Base-by-base conservation (phyloP, 768 basidiomycete species). In the Pleurotus djamor region DNA sequence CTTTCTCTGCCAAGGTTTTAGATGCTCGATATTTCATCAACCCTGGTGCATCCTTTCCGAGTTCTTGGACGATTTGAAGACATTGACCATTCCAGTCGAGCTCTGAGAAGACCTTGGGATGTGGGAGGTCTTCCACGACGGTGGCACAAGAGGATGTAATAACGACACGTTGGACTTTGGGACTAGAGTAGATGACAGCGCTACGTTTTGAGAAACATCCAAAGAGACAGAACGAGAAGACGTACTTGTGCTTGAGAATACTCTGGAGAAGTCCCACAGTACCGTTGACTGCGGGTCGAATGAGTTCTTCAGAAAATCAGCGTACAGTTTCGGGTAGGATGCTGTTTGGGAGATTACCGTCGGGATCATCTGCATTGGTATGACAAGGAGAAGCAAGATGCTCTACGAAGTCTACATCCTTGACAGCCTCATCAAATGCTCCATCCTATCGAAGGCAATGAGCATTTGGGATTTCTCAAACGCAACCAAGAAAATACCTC, bases 361-460 rank as follows among this genome's bases (percentile, higher is more conserved):
- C 62, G 5, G 79, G 79, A 37, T 81, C 74, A 10, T 72, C 70
- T 1, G 73, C 77, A 5, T 75, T 71, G 51, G 75, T 59, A 57
- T 81, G 76, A 66, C 83, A 78, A 1, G 87, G 86, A 1, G 86
- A 87, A 0, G 87, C 85, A 5, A 79, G 80, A 67, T 89, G 88
- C 38, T 71, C 77, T 50, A 92, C 78, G 1, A 79, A 89, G 57
- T 88, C 83, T 7, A 89, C 81, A 3, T 79, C 87, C 66, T 84
- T 82, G 61, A 90, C 85, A 1, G 85, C 87, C 50, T 88, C 82
- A 68, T 91, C 87, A 60, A 90, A 92, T 0, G 85, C 86, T 13
- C 81, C 81, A 4, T 76, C 76, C 82, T 84, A 48, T 33, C 17
- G 7, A 49, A 49, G 33, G 9, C 5, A 32, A 9, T 21, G 33